Conservation (phyloP, 345 rosid genomes). For the Eucalyptus shirleyi region DNA sequence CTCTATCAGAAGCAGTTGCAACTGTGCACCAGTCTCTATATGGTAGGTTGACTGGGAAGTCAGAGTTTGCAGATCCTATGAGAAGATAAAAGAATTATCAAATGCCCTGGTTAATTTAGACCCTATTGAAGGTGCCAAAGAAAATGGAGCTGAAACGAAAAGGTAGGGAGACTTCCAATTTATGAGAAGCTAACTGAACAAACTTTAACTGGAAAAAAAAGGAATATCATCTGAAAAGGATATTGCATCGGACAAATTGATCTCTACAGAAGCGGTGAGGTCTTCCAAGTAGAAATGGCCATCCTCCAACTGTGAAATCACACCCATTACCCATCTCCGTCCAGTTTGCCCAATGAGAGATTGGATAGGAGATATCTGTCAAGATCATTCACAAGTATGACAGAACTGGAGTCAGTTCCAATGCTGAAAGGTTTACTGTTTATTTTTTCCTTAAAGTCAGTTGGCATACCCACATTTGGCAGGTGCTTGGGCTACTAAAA, state of each 20-base stretch:
- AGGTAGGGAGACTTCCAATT: neutral
- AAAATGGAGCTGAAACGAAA: neutral
- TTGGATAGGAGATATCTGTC: conserved; percentile 76
- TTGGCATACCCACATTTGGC: neutral
- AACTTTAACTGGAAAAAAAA: neutral
- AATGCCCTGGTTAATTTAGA: neutral
- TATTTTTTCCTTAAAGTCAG: neutral
- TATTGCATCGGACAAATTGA: conserved; percentile 84
- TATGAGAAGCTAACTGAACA: neutral
- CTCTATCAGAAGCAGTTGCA: neutral
- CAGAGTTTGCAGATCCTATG: neutral
- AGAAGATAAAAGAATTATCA: neutral
- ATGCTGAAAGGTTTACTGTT: neutral
- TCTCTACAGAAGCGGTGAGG: conserved; percentile 87
- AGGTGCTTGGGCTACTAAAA: neutral
- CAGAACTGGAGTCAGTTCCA: neutral
- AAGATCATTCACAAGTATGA: neutral
- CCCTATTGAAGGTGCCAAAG: neutral
- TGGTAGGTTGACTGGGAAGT: neutral
- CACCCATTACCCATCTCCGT: conserved; percentile 92
- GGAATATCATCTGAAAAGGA: conserved; percentile 35
- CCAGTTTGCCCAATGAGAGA: conserved; percentile 66
- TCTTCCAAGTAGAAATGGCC: conserved; percentile 93
- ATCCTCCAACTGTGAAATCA: conserved; percentile 95
- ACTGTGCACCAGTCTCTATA: neutral